phyloP scores from a whole-genome alignment of 2,329 filamentous ascomycete genomes.

The Cladosporium sp. region DNA sequence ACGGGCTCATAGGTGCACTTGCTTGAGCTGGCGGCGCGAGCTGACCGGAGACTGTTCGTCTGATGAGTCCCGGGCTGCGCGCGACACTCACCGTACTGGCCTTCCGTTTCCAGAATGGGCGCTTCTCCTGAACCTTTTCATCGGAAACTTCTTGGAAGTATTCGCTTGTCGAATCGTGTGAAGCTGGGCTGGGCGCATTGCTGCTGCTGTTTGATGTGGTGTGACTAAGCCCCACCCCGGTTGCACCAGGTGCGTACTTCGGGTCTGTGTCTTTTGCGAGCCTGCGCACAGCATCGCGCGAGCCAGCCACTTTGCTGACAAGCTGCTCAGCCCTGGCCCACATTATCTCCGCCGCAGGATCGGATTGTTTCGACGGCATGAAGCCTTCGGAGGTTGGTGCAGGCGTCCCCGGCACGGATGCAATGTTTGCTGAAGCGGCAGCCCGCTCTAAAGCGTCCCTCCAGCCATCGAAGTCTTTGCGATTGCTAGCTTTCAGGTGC shows the following conservation, averaged over 20 bases:
- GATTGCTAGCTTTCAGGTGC: slow-evolving; percentile 83
- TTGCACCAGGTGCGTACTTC: slow-evolving; percentile 50
- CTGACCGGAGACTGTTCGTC: slow-evolving; percentile 55
- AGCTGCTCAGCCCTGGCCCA: slow-evolving; percentile 86
- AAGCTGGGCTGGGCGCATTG: slow-evolving; percentile 39
- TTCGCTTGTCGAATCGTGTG: slow-evolving; percentile 35
- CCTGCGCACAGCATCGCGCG: slow-evolving; percentile 81
- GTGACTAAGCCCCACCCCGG: slow-evolving; percentile 38
- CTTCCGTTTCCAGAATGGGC: slow-evolving; percentile 92
- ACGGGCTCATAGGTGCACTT: slow-evolving; percentile 31
- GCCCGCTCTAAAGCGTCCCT: slow-evolving; percentile 81
- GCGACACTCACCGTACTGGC: slow-evolving; percentile 58
- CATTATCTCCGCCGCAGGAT: slow-evolving; percentile 69
- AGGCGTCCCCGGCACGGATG: slow-evolving; percentile 30
- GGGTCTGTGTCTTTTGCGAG: slow-evolving; percentile 81
- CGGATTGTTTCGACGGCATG: slow-evolving; percentile 23
- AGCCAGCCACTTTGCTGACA: slow-evolving; percentile 82
- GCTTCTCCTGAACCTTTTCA: slow-evolving; percentile 53
- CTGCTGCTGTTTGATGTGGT: slow-evolving; percentile 31
- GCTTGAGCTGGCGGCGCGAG: slow-evolving; percentile 50
- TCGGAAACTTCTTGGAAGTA: slow-evolving; percentile 36
- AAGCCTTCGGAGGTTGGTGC: slow-evolving; percentile 26
- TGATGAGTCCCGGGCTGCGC: slow-evolving; percentile 43
- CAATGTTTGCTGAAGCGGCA: slow-evolving; percentile 31
- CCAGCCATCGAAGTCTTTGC: slow-evolving; percentile 86